A percentile compares a stretch with the other conserved stretches of the same genome.
phyloP scores from a whole-genome alignment of 495 filamentous ascomycete genomes.

The Annulohypoxylon nitens region DNA sequence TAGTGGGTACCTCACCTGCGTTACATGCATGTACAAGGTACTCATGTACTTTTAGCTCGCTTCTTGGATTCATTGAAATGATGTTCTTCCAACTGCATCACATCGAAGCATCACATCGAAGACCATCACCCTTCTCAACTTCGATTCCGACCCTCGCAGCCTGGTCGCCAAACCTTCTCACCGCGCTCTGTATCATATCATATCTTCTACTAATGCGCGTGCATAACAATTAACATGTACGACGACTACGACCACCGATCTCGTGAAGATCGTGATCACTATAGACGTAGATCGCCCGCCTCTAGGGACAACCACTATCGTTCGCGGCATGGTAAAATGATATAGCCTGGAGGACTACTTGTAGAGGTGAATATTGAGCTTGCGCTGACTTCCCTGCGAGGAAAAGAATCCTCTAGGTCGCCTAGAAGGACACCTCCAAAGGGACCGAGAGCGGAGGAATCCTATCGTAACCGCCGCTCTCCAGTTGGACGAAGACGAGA shows the following conservation, averaged over 20 bases:
- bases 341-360: slow-evolving; percentile 55
- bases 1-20: no score
- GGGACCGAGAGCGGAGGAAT: slow-evolving; percentile 48
- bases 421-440: slow-evolving; percentile 49
- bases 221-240: slow-evolving; percentile 39
- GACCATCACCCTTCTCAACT: not conserved
- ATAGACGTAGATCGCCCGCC: slow-evolving; percentile 50
- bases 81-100: not conserved
- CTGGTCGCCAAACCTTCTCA: not conserved
- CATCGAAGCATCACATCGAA: slow-evolving; percentile 4
- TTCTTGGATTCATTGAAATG: no score
- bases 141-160: not conserved
- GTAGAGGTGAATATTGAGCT: slow-evolving; percentile 57
- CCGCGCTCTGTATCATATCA: not conserved
- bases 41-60: no score
- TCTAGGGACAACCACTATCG: slow-evolving; percentile 52
- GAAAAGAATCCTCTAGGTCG: slow-evolving; percentile 55
- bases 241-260: slow-evolving; percentile 47
- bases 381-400: slow-evolving; percentile 55
- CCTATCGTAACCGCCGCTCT: slow-evolving; percentile 35
- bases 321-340: slow-evolving; percentile 65
- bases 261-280: slow-evolving; percentile 53
- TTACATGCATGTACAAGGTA: no score
- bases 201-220: not conserved
- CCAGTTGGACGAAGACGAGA: slow-evolving; percentile 41